Base-by-base conservation (phyloP, 2,329 filamentous ascomycete genomes). In the Akanthomyces lecanii region DNA sequence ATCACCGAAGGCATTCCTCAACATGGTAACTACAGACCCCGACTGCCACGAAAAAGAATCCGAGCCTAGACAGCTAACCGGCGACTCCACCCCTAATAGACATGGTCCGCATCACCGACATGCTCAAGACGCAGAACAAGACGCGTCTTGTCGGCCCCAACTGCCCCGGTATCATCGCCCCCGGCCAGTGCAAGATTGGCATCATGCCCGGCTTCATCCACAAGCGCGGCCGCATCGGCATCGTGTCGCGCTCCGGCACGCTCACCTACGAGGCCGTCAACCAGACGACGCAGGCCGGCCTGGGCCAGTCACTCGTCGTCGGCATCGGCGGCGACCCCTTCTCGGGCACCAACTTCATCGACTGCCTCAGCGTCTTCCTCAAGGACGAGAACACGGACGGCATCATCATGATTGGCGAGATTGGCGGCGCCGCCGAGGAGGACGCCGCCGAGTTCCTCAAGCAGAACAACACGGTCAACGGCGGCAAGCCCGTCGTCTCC, bases 331-430 rank as follows among this genome's bases (percentile, higher is more conserved):
- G 95, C 81, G 95, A 99, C 81, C 95, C 95, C 72, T 99, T 99
- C 85, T 94, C 90, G 73, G 95, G 95, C 72, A 98, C 95, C 80
- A 98, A 97, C 87, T 99, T 98, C 84, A 98, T 99, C 80, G 95
- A 99, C 86, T 97, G 94, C 85, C 85, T 99, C 71, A 90, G 91
- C 76, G 92, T 98, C 75, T 99, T 99, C 87, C 87, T 97, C 72
- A 84, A 96, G 78, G 95, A 99, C 78, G 85, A 89, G 77, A 92
- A 97, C 82, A 99, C 95, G 45, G 95, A 99, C 76, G 95, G 95
- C 75, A 97, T 99, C 81, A 97, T 99, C 82, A 97, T 99, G 95
- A 98, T 99, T 77, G 95, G 95, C 76, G 95, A 98, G 83, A 98
- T 99, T 76, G 95, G 95, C 79, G 95, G 95, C 67, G 91, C 90